These are phyloP conservation scores for Triticum timopheevii DNA, from an alignment of 176 grass and related monocot genomes.

Conservation along the genomic window DNA sequence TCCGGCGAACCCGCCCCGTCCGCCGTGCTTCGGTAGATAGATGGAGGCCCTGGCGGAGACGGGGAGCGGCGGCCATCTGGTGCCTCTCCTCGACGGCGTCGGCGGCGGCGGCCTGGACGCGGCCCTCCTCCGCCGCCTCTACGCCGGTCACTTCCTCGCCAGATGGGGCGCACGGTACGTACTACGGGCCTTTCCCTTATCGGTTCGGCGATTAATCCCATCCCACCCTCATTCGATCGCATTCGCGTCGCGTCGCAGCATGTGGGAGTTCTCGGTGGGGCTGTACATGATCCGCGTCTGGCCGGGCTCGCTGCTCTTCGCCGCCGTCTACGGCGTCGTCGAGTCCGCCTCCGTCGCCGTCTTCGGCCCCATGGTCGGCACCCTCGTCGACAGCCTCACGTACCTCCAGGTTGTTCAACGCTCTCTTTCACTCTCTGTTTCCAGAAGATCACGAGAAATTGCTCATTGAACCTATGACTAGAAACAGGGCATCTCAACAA, in stretches of 20 bases:
- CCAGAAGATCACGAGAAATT: background rate
- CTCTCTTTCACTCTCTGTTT: background rate
- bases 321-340: slow-evolving; percentile 79
- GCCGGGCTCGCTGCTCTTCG: slow-evolving; percentile 81
- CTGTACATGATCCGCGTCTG: slow-evolving; percentile 95
- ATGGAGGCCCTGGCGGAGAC: no score
- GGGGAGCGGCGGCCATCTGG: background rate
- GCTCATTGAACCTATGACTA: background rate
- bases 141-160: slow-evolving; percentile 73
- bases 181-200: no score
- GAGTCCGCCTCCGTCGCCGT: slow-evolving; percentile 60
- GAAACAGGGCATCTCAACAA: no score
- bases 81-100: slow-evolving; percentile 22
- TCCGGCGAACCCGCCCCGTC: no score
- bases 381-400: slow-evolving; percentile 64
- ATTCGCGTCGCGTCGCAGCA: slow-evolving; percentile 29
- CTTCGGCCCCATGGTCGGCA: slow-evolving; percentile 67
- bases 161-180: slow-evolving; percentile 79
- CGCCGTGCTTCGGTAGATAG: no score
- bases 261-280: slow-evolving; percentile 96
- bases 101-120: background rate
- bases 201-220: no score
- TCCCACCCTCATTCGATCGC: background rate
- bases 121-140: slow-evolving; percentile 60
- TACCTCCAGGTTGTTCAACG: slow-evolving; percentile 56